Conservation (phyloP, 257 asterid species). For the Solanum peruvianum region DNA sequence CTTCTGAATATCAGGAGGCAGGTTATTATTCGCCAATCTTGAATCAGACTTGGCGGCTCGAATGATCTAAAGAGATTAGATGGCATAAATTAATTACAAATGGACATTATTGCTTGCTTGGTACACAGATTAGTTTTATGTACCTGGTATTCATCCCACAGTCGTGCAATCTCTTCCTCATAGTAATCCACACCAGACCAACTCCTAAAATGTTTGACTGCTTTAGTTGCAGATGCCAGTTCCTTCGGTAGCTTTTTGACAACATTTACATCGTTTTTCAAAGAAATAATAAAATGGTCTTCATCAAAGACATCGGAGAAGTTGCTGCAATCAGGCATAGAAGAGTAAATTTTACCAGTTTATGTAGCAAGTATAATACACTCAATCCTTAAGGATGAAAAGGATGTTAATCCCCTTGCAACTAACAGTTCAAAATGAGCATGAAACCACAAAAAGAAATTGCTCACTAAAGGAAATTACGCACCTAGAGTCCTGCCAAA, state of each 20-base stretch:
- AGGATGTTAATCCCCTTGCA: neutral
- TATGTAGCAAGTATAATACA: neutral
- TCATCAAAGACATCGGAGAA: conserved; percentile 94
- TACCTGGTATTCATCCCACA: conserved; percentile 89
- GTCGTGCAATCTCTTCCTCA: conserved; percentile 57
- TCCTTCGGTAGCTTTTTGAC: conserved; percentile 62
- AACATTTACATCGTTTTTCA: conserved; percentile 61
- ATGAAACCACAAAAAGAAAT: neutral
- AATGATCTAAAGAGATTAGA: conserved; percentile 44
- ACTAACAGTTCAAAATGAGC: neutral
- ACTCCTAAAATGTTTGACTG: conserved; percentile 83
- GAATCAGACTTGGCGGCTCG: conserved; percentile 97
- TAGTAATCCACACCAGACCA: conserved; percentile 92
- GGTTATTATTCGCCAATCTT: conserved; percentile 81
- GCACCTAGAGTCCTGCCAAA: conserved; percentile 95
- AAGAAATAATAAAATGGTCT: conserved; percentile 53
- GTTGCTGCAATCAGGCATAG: conserved; percentile 45
- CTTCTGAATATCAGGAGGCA: conserved; percentile 86
- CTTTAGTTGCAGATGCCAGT: conserved; percentile 46
- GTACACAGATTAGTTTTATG: neutral
- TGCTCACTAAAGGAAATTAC: neutral
- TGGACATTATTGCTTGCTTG: neutral
- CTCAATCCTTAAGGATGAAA: neutral
- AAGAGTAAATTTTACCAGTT: neutral
- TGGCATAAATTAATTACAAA: neutral